Evolutionary conservation across 2,329 filamentous ascomycete genomes (phyloP).

Genomic region (Alternaria angustiovoidea): DNA sequence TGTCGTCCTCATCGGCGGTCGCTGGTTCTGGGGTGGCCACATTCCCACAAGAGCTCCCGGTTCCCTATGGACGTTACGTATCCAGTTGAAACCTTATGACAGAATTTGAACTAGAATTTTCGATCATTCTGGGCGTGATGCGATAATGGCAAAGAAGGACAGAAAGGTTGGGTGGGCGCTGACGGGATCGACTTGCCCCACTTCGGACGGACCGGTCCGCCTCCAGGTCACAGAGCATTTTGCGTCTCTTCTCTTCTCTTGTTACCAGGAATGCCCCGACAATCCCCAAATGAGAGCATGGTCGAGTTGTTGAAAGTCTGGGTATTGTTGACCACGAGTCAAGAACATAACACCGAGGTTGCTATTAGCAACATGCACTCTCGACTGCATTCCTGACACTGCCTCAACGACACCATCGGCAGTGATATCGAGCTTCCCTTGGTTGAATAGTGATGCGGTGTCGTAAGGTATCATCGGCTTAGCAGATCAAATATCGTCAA

Average conservation of each 20-base stretch:
- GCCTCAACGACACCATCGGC: not conserved
- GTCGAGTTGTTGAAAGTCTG: too few relatives aligned
- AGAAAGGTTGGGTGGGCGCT: not conserved
- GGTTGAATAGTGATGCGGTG: not conserved
- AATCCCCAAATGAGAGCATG: not conserved
- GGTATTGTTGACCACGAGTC: not conserved
- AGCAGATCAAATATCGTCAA: not conserved
- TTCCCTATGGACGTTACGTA: not conserved
- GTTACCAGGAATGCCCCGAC: not conserved
- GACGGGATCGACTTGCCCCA: not conserved
- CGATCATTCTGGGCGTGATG: not conserved
- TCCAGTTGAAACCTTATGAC: not conserved
- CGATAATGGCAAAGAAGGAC: not conserved
- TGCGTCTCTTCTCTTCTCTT: not conserved
- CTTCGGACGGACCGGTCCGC: not conserved
- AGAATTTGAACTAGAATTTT: rapidly evolving
- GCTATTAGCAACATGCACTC: not conserved
- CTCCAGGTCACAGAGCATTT: not conserved
- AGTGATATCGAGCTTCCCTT: not conserved
- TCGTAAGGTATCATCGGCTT: not conserved
- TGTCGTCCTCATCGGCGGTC: not conserved
- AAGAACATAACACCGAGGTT: not conserved
- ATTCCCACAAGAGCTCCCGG: not conserved
- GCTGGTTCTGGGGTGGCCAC: not conserved
- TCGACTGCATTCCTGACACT: not conserved